A percentile compares a stretch with the other conserved stretches of the same genome.
Evolutionary conservation across 192 early-diverging fungal species (phyloP).

Genomic region (Geranomyces variabilis): DNA sequence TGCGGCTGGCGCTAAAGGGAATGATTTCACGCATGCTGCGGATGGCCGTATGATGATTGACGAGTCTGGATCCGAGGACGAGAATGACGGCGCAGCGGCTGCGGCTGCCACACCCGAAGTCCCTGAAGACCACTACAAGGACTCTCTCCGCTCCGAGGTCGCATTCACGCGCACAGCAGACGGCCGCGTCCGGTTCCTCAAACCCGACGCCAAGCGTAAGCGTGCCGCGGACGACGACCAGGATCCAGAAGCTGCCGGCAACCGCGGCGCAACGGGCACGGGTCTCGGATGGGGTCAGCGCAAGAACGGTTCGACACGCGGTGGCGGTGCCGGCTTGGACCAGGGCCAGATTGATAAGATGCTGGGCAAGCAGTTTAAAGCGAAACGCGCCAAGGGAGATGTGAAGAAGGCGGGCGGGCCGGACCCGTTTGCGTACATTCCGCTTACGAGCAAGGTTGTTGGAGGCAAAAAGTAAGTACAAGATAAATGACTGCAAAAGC

Average conservation of each 20-base stretch:
- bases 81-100: slow-evolving; percentile 44
- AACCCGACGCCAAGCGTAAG: slow-evolving; percentile 57
- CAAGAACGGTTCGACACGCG: slow-evolving; percentile 26
- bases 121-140: slow-evolving; percentile 82
- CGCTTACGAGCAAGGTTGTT: slow-evolving; percentile 73
- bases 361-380: slow-evolving; percentile 80
- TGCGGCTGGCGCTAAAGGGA: not conserved
- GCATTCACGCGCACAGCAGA: slow-evolving; percentile 82
- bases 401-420: slow-evolving; percentile 83
- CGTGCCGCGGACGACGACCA: slow-evolving; percentile 61
- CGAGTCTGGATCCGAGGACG: slow-evolving; percentile 59
- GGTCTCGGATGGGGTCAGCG: slow-evolving; percentile 37
- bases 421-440: slow-evolving; percentile 96
- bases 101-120: slow-evolving; percentile 39
- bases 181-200: slow-evolving; percentile 86
- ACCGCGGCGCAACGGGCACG: slow-evolving; percentile 23
- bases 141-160: slow-evolving; percentile 77
- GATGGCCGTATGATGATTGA: slow-evolving; percentile 85
- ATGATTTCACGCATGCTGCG: slow-evolving; percentile 63
- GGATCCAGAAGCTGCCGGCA: slow-evolving; percentile 62
- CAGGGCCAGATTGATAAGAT: slow-evolving; percentile 39
- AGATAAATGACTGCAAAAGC: not conserved
- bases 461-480: slow-evolving; percentile 41
- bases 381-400: slow-evolving; percentile 88
- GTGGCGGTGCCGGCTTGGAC: slow-evolving; percentile 25